Evolutionary conservation across 768 basidiomycete species (phyloP).

Genomic region (Pluteus cervinus): DNA sequence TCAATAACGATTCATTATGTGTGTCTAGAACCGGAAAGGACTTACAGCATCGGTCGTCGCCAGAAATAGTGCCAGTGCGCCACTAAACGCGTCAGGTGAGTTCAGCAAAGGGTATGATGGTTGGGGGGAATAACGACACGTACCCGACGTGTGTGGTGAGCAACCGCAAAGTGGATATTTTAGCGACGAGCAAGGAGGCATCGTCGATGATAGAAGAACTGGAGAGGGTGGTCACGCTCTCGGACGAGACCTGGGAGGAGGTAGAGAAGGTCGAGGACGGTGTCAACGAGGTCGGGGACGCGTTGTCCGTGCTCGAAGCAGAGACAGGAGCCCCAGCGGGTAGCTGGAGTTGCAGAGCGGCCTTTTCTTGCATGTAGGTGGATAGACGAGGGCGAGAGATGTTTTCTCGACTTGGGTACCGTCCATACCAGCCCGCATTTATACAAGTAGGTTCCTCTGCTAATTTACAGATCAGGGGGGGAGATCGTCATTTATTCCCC

Average conservation of each 20-base stretch:
- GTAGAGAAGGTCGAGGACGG: constrained; percentile 11
- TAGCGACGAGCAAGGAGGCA: constrained; percentile 12
- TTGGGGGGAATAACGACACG: constrained; percentile 8
- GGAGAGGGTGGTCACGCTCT: constrained; percentile 23
- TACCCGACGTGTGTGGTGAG: constrained; percentile 69
- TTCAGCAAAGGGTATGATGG: constrained; percentile 1
- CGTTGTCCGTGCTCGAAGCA: too few relatives aligned
- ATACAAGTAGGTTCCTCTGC: too few relatives aligned
- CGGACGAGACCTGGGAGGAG: constrained; percentile 16
- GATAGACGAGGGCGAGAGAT: too few relatives aligned
- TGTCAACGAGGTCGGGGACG: too few relatives aligned
- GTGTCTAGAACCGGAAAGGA: constrained; percentile 7
- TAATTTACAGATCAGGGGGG: too few relatives aligned
- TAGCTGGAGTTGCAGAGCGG: too few relatives aligned
- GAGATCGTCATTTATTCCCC: too few relatives aligned
- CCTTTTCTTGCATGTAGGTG: too few relatives aligned
- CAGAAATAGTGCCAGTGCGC: constrained; percentile 75
- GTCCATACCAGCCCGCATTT: too few relatives aligned
- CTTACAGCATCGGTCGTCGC: constrained; percentile 83
- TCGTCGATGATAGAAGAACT: constrained; percentile 23
- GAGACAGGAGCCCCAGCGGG: too few relatives aligned
- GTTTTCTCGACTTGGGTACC: too few relatives aligned
- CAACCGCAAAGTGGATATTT: constrained; percentile 51
- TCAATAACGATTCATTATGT: not conserved
- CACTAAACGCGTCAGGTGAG: constrained; percentile 32